Evolutionary conservation across 2,329 filamentous ascomycete species (phyloP), one percentile per base, ranked within the genome.

Genomic region (Pseudogymnoascus sp.): DNA sequence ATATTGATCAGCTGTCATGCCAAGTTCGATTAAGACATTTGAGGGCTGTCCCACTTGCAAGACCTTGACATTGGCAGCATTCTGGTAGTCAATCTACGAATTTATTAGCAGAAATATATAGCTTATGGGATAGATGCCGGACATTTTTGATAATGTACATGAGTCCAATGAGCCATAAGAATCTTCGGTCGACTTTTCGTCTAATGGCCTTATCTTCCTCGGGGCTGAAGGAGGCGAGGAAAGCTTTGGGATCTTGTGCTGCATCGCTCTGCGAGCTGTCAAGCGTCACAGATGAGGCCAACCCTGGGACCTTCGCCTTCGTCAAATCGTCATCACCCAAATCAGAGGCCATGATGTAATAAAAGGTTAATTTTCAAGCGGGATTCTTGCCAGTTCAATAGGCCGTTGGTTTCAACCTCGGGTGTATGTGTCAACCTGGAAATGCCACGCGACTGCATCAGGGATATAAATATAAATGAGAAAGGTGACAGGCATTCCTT

Each of bases 131-230:
- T 66, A 53, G 33, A 61, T 59, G 57, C 62, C 69, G 53, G 62
- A 76, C 73, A 64, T 75, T 73, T 61, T 79, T 79, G 61, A 79
- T 74, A 68, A 78, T 72, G 65, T 75, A 78, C 69, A 78, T 75
- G 6, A 77, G 63, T 1, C 74, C 76, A 40, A 78, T 77, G 7
- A 79, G 68, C 15, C 73, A 65, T 4, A 76, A 64, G 63, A 78
- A 77, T 9, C 72, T 69, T 57, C 67, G 64, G 60, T 78, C 73
- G 3, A 79, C 76, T 65, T 79, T 79, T 60, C 71, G 68, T 71
- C 76, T 75, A 64, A 78, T 76, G 0, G 67, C 64, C 33, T 69
- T 71, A 60, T 77, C 76, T 59, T 79, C 76, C 57, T 74, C 73
- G 0, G 72, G 70, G 6, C 71, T 74, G 64, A 79, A 79, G 0